phyloP scores from a whole-genome alignment of 345 rosid genomes.

The Rhodamnia rubescens region DNA sequence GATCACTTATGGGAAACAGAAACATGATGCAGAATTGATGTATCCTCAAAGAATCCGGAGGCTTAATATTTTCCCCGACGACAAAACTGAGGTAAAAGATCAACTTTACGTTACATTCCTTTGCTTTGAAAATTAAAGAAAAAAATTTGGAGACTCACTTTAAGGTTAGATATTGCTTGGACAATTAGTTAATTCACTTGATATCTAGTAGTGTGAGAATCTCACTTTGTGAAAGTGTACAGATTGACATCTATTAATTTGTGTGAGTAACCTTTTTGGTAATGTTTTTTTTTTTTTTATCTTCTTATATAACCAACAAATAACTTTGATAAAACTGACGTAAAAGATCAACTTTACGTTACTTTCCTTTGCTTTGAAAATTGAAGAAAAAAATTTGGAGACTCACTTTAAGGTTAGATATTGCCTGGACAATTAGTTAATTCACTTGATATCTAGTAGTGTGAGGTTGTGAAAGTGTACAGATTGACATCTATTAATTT shows the following conservation, averaged over 20 bases:
- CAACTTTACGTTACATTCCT: background rate
- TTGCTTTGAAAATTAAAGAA: background rate
- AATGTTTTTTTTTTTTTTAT: background rate
- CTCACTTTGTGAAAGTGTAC: background rate
- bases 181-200: background rate
- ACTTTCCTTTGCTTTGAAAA: background rate
- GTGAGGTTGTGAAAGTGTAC: background rate
- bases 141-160: background rate
- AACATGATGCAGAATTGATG: constrained; percentile 66
- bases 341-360: constrained; percentile 2
- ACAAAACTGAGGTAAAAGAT: constrained; percentile 61
- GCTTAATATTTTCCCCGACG: constrained; percentile 77
- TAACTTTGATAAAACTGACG: constrained; percentile 56
- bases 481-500: background rate
- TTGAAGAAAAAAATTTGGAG: background rate
- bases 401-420: background rate
- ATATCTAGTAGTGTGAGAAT: background rate
- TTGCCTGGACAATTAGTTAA: background rate
- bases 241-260: background rate
- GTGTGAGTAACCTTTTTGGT: background rate
- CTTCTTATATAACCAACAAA: background rate
- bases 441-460: background rate
- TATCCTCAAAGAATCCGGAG: constrained; percentile 89
- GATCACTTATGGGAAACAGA: constrained; percentile 54
- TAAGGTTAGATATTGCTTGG: background rate